Evolutionary conservation across 805 yeast genomes (phyloP).

Genomic region (Starmerella kuoi): DNA sequence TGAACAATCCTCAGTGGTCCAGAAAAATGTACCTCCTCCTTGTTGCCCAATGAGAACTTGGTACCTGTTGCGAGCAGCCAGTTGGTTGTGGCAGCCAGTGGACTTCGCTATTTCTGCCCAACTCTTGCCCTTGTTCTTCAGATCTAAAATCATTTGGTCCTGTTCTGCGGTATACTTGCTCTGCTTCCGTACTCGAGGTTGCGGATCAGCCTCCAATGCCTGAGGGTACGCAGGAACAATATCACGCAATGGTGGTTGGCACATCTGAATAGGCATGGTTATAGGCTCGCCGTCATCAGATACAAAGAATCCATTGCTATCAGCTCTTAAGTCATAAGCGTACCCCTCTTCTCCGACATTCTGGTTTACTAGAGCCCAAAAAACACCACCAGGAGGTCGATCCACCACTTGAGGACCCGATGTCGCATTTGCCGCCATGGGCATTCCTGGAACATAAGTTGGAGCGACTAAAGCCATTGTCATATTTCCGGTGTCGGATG

Average conservation of each 20-base stretch:
- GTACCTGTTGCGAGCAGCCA: constrained; percentile 67
- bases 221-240: constrained; percentile 35
- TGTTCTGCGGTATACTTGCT: constrained; percentile 62
- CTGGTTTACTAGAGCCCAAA: too few relatives aligned
- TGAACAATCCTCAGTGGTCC: constrained; percentile 46
- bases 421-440: neutral
- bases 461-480: constrained; percentile 10
- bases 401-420: neutral
- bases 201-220: constrained; percentile 32
- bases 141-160: constrained; percentile 48
- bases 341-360: too few relatives aligned
- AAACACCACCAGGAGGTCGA: constrained; percentile 23
- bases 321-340: too few relatives aligned
- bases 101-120: constrained; percentile 66
- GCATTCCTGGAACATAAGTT: constrained; percentile 1
- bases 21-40: constrained; percentile 56
- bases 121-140: constrained; percentile 50
- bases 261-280: constrained; percentile 28
- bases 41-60: constrained; percentile 76
- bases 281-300: constrained; percentile 3
- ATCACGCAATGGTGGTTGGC: constrained; percentile 39
- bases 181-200: constrained; percentile 44
- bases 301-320: neutral
- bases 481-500: too few relatives aligned
- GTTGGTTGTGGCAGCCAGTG: constrained; percentile 49